A percentile compares a stretch with the other conserved stretches of the same genome.
Evolutionary conservation across 352 stramenopile species (phyloP).

Genomic region (Phytopythium boreale): DNA sequence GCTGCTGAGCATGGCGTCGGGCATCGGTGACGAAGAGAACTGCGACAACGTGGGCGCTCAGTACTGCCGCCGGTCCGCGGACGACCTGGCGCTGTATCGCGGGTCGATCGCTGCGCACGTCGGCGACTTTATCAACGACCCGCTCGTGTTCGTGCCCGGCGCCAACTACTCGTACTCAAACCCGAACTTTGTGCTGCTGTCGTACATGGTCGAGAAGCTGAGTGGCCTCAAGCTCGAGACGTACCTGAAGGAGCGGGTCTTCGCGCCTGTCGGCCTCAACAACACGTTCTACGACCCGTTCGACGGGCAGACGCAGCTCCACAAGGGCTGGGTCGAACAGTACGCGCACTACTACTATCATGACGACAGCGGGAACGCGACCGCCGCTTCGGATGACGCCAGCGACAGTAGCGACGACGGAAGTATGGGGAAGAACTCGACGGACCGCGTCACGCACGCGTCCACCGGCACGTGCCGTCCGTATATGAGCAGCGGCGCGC

Average conservation of each 20-base stretch:
- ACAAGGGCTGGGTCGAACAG: constrained; percentile 35
- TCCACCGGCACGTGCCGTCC: constrained; percentile 49
- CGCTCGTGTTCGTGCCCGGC: constrained; percentile 46
- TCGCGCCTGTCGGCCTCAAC: constrained; percentile 27
- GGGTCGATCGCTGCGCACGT: constrained; percentile 33
- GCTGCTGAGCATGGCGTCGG: constrained; percentile 63
- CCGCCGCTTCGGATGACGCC: not conserved
- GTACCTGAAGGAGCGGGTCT: constrained; percentile 45
- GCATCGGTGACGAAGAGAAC: constrained; percentile 27
- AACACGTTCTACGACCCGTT: constrained; percentile 54
- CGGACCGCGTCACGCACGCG: constrained; percentile 17
- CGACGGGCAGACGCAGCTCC: constrained; percentile 21
- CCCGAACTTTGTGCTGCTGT: constrained; percentile 53
- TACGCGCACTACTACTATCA: constrained; percentile 53
- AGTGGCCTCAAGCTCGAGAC: constrained; percentile 30
- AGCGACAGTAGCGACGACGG: constrained; percentile 1
- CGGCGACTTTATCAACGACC: constrained; percentile 44
- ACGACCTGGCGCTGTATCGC: constrained; percentile 22
- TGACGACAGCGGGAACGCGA: constrained; percentile 6
- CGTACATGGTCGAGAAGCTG: constrained; percentile 65
- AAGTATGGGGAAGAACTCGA: constrained; percentile 8
- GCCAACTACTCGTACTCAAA: constrained; percentile 50
- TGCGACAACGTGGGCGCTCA: constrained; percentile 17
- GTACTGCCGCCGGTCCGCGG: constrained; percentile 10
- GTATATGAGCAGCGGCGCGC: constrained; percentile 28